Evolutionary conservation across 2,329 filamentous ascomycete genomes (phyloP).

Genomic region (Pezizomycotina sp.): DNA sequence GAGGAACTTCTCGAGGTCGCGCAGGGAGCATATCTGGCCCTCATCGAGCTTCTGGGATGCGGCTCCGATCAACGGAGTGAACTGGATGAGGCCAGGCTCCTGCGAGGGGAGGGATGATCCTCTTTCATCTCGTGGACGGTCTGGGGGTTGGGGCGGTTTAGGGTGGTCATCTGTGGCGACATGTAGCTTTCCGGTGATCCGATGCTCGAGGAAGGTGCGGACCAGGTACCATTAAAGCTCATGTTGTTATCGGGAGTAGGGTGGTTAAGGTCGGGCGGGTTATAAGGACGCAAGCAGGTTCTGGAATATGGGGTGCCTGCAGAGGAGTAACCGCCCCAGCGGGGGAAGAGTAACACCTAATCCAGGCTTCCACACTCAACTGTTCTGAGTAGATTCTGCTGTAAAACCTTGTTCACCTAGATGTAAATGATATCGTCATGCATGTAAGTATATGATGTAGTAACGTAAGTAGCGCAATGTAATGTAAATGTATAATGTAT

Average conservation of each 20-base stretch:
- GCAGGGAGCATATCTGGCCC: conserved; percentile 56
- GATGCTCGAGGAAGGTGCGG: conserved; percentile 12
- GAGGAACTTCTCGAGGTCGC: conserved; percentile 86
- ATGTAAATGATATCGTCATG: too few relatives aligned
- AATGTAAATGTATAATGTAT: too few relatives aligned
- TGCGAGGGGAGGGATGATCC: conserved; percentile 15
- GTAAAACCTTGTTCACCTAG: too few relatives aligned
- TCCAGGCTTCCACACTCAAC: too few relatives aligned
- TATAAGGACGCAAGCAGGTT: too few relatives aligned
- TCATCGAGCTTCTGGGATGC: conserved; percentile 18
- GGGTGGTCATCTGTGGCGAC: conserved; percentile 9
- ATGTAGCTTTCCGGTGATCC: conserved; percentile 13
- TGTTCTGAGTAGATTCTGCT: too few relatives aligned
- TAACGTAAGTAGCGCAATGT: too few relatives aligned
- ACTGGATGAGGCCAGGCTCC: conserved; percentile 11
- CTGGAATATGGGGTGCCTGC: conserved; percentile 13
- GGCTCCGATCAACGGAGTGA: conserved; percentile 16
- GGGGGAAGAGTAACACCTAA: too few relatives aligned
- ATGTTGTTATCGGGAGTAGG: conserved; percentile 14
- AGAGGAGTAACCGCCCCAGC: conserved; percentile 17
- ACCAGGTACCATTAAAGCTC: too few relatives aligned
- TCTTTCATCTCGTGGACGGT: conserved; percentile 19
- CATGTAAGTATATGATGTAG: too few relatives aligned
- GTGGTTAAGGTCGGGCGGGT: too few relatives aligned
- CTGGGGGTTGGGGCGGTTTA: conserved; percentile 9